A percentile compares a stretch with the other conserved stretches of the same genome.
Evolutionary conservation across 352 stramenopile species (phyloP).

Genomic region (Elongisporangium undulatum): DNA sequence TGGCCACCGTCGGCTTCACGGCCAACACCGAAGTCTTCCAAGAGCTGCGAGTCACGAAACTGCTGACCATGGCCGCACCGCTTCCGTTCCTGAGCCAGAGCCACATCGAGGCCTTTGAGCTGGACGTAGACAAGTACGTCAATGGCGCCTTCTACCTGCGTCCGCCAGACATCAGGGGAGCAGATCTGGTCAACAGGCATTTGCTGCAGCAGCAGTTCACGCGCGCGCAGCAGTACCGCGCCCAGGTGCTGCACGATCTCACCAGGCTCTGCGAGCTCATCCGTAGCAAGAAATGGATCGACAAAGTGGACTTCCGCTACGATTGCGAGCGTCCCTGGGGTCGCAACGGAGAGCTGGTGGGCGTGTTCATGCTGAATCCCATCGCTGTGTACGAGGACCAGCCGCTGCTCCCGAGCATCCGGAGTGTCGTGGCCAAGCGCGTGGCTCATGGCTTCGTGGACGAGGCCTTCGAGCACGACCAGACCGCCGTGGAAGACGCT

Average conservation of each 20-base stretch:
- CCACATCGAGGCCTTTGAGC: constrained; percentile 48
- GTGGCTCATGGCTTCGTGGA: constrained; percentile 61
- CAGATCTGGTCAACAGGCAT: constrained; percentile 51
- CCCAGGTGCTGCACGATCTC: constrained; percentile 44
- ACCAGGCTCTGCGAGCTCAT: constrained; percentile 50
- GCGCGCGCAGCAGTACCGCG: constrained; percentile 45
- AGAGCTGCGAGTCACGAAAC: constrained; percentile 22
- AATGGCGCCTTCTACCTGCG: constrained; percentile 69
- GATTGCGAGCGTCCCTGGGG: constrained; percentile 68
- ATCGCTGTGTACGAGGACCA: constrained; percentile 13
- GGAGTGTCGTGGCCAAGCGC: constrained; percentile 57
- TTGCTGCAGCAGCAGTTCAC: constrained; percentile 49
- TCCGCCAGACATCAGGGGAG: constrained; percentile 29
- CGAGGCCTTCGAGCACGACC: constrained; percentile 48
- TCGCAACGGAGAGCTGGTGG: constrained; percentile 34
- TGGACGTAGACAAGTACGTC: constrained; percentile 50
- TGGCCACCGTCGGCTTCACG: constrained; percentile 25
- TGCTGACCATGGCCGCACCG: constrained; percentile 16
- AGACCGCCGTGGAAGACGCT: constrained; percentile 36
- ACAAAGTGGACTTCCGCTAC: constrained; percentile 74
- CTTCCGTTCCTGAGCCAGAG: constrained; percentile 46
- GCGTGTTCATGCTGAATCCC: constrained; percentile 45
- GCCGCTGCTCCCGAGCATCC: constrained; percentile 40
- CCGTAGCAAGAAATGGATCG: constrained; percentile 57
- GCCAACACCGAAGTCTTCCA: constrained; percentile 41